These are phyloP conservation scores for Globisporangium emineosum DNA, from an alignment of 352 stramenopile genomes.

Conservation along the genomic window DNA sequence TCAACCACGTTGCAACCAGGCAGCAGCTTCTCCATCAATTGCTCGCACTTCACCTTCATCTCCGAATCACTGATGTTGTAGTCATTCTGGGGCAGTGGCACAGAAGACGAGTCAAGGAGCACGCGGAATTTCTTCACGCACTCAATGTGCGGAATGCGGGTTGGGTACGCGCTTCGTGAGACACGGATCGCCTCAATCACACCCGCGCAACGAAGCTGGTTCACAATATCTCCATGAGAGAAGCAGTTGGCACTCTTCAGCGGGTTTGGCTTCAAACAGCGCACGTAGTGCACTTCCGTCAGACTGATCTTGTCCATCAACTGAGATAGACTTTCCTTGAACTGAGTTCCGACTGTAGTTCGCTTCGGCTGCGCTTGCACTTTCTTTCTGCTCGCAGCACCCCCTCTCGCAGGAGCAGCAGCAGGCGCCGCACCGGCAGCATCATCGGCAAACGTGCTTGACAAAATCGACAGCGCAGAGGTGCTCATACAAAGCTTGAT, in stretches of 20 bases:
- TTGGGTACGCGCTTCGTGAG: constrained; percentile 82
- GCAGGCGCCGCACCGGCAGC: constrained; percentile 5
- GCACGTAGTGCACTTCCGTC: constrained; percentile 85
- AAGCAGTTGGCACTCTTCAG: constrained; percentile 76
- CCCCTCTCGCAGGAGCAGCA: constrained; percentile 7
- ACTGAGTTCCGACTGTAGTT: constrained; percentile 81
- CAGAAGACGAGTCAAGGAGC: constrained; percentile 29
- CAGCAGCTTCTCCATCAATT: constrained; percentile 66
- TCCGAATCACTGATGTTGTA: constrained; percentile 45
- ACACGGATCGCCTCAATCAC: constrained; percentile 88
- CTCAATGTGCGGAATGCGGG: constrained; percentile 69
- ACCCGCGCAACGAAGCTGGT: constrained; percentile 77
- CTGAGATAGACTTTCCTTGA: constrained; percentile 79
- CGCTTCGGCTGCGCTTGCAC: constrained; percentile 56
- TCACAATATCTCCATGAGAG: constrained; percentile 71
- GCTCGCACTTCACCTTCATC: constrained; percentile 56
- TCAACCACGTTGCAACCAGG: constrained; percentile 73
- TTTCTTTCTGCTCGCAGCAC: constrained; percentile 32
- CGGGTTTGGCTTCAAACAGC: constrained; percentile 81
- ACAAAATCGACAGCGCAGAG: constrained; percentile 56
- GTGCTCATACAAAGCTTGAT: constrained; percentile 86
- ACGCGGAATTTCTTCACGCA: constrained; percentile 83
- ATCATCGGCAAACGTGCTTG: constrained; percentile 68
- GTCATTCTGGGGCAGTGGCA: constrained; percentile 17
- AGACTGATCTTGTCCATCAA: constrained; percentile 87